These are phyloP conservation scores for Pseudocercospora eumusae DNA, from an alignment of 2,329 filamentous ascomycete genomes.

Conservation along the genomic window DNA sequence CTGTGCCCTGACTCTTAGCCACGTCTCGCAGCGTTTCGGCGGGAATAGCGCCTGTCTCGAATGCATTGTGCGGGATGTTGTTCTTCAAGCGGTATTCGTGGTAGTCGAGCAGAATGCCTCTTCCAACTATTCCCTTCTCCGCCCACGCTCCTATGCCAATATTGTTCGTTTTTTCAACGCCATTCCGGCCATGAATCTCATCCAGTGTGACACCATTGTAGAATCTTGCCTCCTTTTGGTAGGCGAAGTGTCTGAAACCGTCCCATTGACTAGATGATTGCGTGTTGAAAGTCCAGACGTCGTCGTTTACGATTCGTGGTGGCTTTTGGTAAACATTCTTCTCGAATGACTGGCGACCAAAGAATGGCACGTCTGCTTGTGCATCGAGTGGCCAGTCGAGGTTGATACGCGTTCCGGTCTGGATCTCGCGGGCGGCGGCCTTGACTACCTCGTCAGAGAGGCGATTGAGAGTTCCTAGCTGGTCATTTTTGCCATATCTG, in stretches of 20 bases:
- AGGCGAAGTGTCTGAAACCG: slow-evolving; percentile 55
- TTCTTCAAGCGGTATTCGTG: slow-evolving; percentile 51
- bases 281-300: slow-evolving; percentile 52
- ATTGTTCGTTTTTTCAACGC: slow-evolving; percentile 40
- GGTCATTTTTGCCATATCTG: slow-evolving; percentile 58
- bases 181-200: slow-evolving; percentile 42
- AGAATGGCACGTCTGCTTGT: slow-evolving; percentile 56
- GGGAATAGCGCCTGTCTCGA: slow-evolving; percentile 41
- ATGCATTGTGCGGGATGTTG: slow-evolving; percentile 39
- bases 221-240: slow-evolving; percentile 48
- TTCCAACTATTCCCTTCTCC: slow-evolving; percentile 57
- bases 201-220: slow-evolving; percentile 45
- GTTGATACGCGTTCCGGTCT: slow-evolving; percentile 58
- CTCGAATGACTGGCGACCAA: slow-evolving; percentile 58
- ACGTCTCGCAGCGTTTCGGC: slow-evolving; percentile 48
- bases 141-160: slow-evolving; percentile 53
- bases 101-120: slow-evolving; percentile 58
- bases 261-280: slow-evolving; percentile 47
- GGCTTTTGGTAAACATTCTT: slow-evolving; percentile 56
- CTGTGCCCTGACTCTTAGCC: slow-evolving; percentile 50
- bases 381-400: slow-evolving; percentile 63
- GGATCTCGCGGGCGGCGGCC: slow-evolving; percentile 54
- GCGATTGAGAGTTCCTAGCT: slow-evolving; percentile 63
- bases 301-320: slow-evolving; percentile 60
- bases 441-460: slow-evolving; percentile 58